Percentiles rank a stretch among this genome's conserved stretches.
These are phyloP conservation scores for Cytospora leucostoma DNA, from an alignment of 2,329 filamentous ascomycete species.

Conservation along the genomic window DNA sequence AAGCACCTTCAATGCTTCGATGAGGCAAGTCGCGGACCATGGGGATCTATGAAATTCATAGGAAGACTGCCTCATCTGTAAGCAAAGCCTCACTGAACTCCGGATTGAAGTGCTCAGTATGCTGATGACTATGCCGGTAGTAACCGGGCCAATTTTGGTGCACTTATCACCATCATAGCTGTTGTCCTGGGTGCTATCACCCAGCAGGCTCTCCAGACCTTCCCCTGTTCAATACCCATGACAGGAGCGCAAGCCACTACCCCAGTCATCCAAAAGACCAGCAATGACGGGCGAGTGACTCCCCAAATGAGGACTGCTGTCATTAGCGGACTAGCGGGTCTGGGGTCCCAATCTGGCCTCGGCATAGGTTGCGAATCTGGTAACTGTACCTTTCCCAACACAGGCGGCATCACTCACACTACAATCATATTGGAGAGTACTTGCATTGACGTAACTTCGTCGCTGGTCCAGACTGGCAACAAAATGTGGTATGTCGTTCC, in stretches of 20 bases:
- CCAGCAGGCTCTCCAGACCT: conserved; percentile 6
- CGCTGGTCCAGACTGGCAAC: not conserved
- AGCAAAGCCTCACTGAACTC: too few species aligned
- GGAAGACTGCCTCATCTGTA: not conserved
- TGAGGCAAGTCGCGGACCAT: not conserved
- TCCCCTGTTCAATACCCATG: not conserved
- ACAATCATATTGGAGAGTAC: not conserved
- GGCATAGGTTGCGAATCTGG: not conserved
- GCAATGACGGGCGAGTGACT: not conserved
- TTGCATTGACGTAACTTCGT: conserved; percentile 2
- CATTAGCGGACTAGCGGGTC: conserved; percentile 1
- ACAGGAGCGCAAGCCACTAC: not conserved
- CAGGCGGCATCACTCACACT: not conserved
- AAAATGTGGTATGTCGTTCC: not conserved
- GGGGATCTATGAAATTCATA: not conserved
- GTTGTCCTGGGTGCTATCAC: conserved; percentile 1
- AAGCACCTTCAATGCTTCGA: conserved; percentile 4
- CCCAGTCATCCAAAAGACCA: not conserved
- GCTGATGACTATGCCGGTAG: not conserved
- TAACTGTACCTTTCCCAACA: conserved; percentile 1
- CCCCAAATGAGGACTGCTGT: not conserved
- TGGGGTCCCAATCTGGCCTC: not conserved
- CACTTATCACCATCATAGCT: not conserved
- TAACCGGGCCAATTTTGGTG: not conserved
- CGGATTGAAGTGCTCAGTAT: too few species aligned